Evolutionary conservation across 495 filamentous ascomycete genomes (phyloP).

Genomic region (Viridothelium virens): DNA sequence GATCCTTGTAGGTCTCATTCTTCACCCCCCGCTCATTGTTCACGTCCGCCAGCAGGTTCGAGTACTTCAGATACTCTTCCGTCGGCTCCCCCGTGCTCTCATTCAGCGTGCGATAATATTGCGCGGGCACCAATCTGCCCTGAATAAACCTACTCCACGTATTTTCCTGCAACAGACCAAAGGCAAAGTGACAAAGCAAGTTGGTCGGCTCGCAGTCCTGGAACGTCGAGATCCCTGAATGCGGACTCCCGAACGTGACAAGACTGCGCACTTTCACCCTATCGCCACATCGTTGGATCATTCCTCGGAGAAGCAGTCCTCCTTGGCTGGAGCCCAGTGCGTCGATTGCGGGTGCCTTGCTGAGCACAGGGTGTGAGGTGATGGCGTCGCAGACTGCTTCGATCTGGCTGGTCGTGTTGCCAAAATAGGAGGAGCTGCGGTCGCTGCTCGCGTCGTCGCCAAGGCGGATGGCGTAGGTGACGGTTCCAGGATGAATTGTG

Average conservation of each 20-base stretch:
- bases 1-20: constrained; percentile 65
- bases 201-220: constrained; percentile 55
- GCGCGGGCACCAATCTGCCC: constrained; percentile 74
- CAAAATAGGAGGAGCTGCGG: constrained; percentile 78
- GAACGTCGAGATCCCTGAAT: constrained; percentile 87
- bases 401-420: constrained; percentile 78
- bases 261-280: constrained; percentile 67
- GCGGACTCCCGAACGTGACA: constrained; percentile 86
- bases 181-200: constrained; percentile 71
- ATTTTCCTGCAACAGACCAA: constrained; percentile 60
- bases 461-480: constrained; percentile 73
- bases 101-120: constrained; percentile 66
- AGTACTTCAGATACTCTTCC: constrained; percentile 67
- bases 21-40: constrained; percentile 82
- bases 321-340: constrained; percentile 93
- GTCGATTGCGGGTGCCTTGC: constrained; percentile 73
- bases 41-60: constrained; percentile 95
- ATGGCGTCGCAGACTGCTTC: constrained; percentile 73
- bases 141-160: constrained; percentile 75
- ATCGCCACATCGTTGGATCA: constrained; percentile 80
- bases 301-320: constrained; percentile 90
- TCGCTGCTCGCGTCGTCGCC: constrained; percentile 58
- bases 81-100: constrained; percentile 42
- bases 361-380: constrained; percentile 65
- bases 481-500: constrained; percentile 68